These are phyloP conservation scores for Papiliotrema laurentii DNA, from an alignment of 1,284 basidiomycete species.

Conservation along the genomic window DNA sequence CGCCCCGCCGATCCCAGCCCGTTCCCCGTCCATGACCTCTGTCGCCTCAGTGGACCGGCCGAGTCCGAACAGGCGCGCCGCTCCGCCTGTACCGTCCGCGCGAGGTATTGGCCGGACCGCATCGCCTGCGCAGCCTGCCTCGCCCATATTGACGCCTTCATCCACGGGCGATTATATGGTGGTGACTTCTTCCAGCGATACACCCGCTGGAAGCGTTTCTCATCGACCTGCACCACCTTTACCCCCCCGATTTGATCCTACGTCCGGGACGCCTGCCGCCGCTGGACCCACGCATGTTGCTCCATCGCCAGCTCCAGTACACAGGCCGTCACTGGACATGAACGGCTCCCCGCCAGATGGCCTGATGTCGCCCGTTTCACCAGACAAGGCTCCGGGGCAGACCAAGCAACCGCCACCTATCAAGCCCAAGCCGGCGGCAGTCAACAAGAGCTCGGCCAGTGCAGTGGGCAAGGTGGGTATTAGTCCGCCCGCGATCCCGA, in stretches of 20 bases:
- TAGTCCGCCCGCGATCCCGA: slow-evolving; percentile 14
- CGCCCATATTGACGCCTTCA: slow-evolving; percentile 26
- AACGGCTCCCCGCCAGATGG: slow-evolving; percentile 22
- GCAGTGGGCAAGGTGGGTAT: slow-evolving; percentile 1
- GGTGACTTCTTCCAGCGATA: slow-evolving; percentile 18
- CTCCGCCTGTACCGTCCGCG: slow-evolving; percentile 6
- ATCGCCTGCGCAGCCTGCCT: slow-evolving; percentile 6
- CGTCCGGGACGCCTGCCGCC: slow-evolving; percentile 1
- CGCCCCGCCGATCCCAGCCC: slow-evolving; percentile 13
- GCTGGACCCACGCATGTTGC: too few species aligned
- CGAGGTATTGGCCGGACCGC: not conserved
- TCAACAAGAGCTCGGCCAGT: not conserved
- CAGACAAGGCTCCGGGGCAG: slow-evolving; percentile 3
- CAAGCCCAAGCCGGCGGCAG: slow-evolving; percentile 1
- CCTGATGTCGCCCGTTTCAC: slow-evolving; percentile 15
- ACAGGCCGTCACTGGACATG: slow-evolving; percentile 14
- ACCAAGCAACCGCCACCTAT: not conserved
- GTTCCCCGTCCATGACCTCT: slow-evolving; percentile 6
- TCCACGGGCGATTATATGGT: slow-evolving; percentile 41
- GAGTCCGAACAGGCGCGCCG: not conserved
- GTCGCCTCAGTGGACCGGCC: not conserved
- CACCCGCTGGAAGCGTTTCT: not conserved
- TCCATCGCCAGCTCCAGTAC: not conserved
- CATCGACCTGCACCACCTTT: slow-evolving; percentile 14
- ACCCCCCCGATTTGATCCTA: slow-evolving; percentile 9